Conservation (phyloP, 148 eudicot genomes). For the Rhododendron griersonianum region DNA sequence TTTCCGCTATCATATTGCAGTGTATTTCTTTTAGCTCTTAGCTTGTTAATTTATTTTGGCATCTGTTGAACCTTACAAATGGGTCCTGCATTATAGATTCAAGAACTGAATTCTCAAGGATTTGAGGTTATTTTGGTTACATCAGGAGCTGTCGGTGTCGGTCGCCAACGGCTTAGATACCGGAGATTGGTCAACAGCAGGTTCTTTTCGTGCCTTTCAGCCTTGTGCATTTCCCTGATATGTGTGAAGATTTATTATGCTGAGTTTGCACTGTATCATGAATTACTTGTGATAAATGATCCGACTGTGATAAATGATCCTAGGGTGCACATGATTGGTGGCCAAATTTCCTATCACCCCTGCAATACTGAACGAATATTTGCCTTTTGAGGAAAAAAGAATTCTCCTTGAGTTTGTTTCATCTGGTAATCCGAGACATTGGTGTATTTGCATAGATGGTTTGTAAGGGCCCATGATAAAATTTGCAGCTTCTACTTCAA, state of each 20-base stretch:
- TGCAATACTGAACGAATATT: not conserved
- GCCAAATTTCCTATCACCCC: not conserved
- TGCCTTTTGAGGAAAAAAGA: not conserved
- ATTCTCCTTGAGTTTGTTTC: not conserved
- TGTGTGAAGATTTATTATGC: not conserved
- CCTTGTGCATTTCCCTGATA: not conserved
- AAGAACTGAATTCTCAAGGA: constrained; percentile 71
- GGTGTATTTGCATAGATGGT: not conserved
- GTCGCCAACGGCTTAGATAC: constrained; percentile 89
- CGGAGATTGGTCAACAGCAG: constrained; percentile 89
- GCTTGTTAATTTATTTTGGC: not conserved
- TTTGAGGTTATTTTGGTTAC: constrained; percentile 87
- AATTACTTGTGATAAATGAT: not conserved
- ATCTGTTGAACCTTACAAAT: constrained; percentile 7
- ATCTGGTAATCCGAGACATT: not conserved
- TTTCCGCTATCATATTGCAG: not conserved
- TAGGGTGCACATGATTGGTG: not conserved
- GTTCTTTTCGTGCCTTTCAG: constrained; percentile 28
- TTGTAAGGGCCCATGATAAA: not conserved
- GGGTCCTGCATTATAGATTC: constrained; percentile 47
- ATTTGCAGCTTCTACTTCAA: not conserved
- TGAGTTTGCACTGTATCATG: not conserved
- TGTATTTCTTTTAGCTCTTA: not conserved
- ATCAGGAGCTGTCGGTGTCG: constrained; percentile 94
- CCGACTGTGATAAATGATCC: not conserved